phyloP scores from a whole-genome alignment of 2,329 filamentous ascomycete genomes.

The Domatiomyces globalis region DNA sequence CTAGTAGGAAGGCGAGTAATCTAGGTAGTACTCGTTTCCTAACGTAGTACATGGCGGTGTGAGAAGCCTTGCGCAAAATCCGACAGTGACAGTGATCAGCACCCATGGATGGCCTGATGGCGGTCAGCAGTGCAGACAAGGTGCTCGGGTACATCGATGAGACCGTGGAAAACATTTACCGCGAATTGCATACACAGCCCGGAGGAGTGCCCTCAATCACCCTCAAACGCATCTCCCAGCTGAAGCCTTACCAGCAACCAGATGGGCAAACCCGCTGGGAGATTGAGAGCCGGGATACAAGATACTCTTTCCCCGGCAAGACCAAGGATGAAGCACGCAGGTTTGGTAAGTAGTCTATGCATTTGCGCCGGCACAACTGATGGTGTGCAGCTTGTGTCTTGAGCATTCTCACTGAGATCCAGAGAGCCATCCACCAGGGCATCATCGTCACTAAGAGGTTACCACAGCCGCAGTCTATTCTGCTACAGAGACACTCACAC shows the following conservation, averaged over 20 bases:
- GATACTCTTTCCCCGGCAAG: constrained; percentile 41
- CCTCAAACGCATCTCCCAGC: background rate
- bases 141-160: background rate
- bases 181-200: background rate
- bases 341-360: constrained; percentile 30
- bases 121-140: background rate
- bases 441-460: constrained; percentile 44
- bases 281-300: background rate
- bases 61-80: no score
- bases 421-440: constrained; percentile 36
- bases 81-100: no score
- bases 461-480: background rate
- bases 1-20: no score
- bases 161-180: background rate
- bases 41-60: no score
- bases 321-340: constrained; percentile 44
- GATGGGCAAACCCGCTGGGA: background rate
- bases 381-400: constrained; percentile 11
- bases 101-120: background rate
- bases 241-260: background rate
- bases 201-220: background rate
- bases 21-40: no score
- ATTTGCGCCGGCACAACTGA: constrained; percentile 7
- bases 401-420: constrained; percentile 41
- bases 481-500: background rate